These are phyloP conservation scores for Hamamelis virginiana DNA, from an alignment of 164 flowering plant genomes.

Conservation along the genomic window DNA sequence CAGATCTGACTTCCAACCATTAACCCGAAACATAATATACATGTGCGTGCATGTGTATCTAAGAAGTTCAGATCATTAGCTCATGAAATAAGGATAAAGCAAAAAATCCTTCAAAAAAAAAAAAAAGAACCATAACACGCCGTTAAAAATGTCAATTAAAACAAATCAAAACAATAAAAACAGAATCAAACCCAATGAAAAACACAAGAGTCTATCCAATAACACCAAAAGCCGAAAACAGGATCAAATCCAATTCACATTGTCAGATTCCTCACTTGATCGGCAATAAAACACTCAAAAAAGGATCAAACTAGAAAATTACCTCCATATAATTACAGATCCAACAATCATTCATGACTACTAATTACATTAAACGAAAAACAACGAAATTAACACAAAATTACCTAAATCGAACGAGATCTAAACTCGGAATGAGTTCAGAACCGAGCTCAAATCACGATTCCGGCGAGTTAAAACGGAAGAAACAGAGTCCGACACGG, in stretches of 20 bases:
- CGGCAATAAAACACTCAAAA: background rate
- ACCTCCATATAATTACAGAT: background rate
- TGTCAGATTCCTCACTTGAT: constrained; percentile 1
- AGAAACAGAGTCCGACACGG: background rate
- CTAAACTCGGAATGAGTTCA: background rate
- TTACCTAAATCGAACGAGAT: background rate
- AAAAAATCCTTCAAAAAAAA: no score
- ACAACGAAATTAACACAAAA: background rate
- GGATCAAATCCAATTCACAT: background rate
- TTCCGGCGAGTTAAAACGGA: background rate
- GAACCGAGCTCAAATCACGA: background rate
- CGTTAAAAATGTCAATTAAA: background rate
- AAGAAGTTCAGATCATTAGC: background rate
- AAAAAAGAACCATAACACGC: background rate
- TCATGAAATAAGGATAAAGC: background rate
- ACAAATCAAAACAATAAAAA: background rate
- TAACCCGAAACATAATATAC: background rate
- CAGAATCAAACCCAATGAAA: background rate
- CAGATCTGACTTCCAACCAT: no score
- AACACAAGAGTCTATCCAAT: background rate
- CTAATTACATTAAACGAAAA: background rate
- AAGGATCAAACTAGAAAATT: background rate
- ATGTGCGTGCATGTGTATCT: background rate
- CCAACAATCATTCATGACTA: background rate
- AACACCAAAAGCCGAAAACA: background rate